A percentile compares a stretch with the other conserved stretches of the same genome.
Evolutionary conservation across 108 stramenopile species (phyloP).

Genomic region (Ochromonas danica): DNA sequence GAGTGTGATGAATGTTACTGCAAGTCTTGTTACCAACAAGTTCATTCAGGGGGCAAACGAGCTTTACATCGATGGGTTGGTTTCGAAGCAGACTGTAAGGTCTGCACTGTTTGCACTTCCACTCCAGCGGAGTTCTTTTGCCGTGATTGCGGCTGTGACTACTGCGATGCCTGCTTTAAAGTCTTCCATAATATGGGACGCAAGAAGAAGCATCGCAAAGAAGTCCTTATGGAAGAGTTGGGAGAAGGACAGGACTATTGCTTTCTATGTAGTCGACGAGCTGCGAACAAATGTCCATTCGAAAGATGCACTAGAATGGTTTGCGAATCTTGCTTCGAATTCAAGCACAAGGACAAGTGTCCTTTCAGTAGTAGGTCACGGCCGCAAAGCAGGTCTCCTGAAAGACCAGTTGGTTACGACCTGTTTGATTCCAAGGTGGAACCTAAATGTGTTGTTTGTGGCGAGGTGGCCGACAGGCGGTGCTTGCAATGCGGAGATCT

Average conservation of each 20-base stretch:
- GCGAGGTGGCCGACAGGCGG: constrained; percentile 24
- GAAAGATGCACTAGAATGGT: background rate
- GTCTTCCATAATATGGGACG: constrained; percentile 37
- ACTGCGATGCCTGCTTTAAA: constrained; percentile 44
- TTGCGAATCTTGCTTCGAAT: constrained; percentile 8
- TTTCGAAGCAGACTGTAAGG: constrained; percentile 31
- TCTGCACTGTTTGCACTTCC: constrained; percentile 40
- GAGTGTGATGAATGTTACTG: constrained; percentile 37
- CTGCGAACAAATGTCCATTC: background rate
- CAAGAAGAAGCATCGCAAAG: background rate
- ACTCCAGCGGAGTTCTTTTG: constrained; percentile 44
- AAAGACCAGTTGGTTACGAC: too few relatives aligned
- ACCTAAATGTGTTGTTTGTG: constrained; percentile 3
- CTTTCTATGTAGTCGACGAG: background rate
- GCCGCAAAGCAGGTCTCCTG: too few relatives aligned
- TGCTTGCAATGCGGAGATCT: constrained; percentile 52
- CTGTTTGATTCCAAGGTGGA: too few relatives aligned
- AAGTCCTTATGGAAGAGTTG: background rate
- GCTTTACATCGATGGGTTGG: constrained; percentile 45
- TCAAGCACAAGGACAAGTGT: background rate
- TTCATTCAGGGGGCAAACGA: constrained; percentile 44
- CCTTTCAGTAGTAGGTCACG: too few relatives aligned
- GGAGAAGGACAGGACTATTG: background rate
- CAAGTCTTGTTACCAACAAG: constrained; percentile 25
- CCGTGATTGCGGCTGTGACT: constrained; percentile 38